phyloP scores from a whole-genome alignment of 495 filamentous ascomycete species.

The Aspergillus hancockii region DNA sequence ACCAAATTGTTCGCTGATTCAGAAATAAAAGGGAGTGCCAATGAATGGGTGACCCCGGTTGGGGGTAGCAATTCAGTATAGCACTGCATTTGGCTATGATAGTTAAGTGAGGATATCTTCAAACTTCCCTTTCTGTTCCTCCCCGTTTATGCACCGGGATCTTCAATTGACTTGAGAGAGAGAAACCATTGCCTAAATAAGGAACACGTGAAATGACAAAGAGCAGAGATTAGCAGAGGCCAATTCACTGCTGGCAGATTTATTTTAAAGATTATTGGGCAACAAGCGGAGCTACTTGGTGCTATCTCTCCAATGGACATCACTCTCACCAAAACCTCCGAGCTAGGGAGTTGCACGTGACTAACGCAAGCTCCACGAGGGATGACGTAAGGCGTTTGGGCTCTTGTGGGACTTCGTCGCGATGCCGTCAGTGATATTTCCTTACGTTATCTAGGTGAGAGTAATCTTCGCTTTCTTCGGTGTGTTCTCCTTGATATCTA shows the following conservation, averaged over 20 bases:
- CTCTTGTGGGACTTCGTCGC: background rate
- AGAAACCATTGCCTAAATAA: slow-evolving; percentile 16
- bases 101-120: background rate
- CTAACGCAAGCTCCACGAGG: background rate
- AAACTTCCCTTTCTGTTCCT: slow-evolving; percentile 7
- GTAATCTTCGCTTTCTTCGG: background rate
- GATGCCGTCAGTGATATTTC: too few species aligned
- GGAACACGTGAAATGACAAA: background rate
- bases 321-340: background rate
- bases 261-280: background rate
- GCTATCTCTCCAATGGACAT: background rate
- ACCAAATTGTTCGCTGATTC: slow-evolving; percentile 78
- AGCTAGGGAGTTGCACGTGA: slow-evolving; percentile 14
- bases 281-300: background rate
- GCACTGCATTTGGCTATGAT: slow-evolving; percentile 58
- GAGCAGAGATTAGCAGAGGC: background rate
- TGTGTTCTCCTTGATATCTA: background rate
- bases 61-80: slow-evolving; percentile 93
- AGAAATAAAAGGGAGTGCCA: slow-evolving; percentile 75
- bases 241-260: background rate
- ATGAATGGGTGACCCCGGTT: slow-evolving; percentile 86
- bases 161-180: slow-evolving; percentile 17
- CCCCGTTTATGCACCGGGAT: background rate
- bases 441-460: background rate
- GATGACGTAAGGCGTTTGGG: slow-evolving; percentile 26